Conservation (phyloP, 2,329 filamentous ascomycete genomes). For the Dryadomyces quercivorus region DNA sequence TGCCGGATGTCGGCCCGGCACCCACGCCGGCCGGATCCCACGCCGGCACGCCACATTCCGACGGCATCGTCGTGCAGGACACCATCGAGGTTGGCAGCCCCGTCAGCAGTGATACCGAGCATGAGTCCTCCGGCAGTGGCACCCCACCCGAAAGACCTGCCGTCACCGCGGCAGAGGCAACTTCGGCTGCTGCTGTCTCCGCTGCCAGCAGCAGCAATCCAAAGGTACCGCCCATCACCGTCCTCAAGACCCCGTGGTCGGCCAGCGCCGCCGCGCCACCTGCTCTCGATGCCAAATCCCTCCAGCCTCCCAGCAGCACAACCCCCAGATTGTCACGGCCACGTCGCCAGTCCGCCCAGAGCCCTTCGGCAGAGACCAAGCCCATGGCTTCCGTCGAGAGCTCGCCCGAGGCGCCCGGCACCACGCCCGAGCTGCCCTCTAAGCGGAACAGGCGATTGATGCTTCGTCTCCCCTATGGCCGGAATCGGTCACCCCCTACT, state of each 20-base stretch:
- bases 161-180: background rate
- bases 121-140: constrained; percentile 12
- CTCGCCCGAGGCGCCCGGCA: constrained; percentile 1
- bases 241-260: background rate
- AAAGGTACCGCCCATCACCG: background rate
- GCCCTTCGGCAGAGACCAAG: background rate
- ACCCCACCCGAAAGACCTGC: constrained; percentile 1
- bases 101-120: constrained; percentile 19
- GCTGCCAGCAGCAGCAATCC: background rate
- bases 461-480: constrained; percentile 6
- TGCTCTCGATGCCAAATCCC: background rate
- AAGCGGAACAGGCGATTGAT: constrained; percentile 5
- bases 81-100: constrained; percentile 41
- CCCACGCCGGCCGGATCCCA: background rate
- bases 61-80: constrained; percentile 41
- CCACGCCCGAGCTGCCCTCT: background rate
- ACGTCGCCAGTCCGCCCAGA: background rate
- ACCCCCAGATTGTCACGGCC: background rate
- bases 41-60: constrained; percentile 14
- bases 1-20: background rate
- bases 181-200: background rate
- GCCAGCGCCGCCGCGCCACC: background rate
- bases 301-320: background rate
- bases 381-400: background rate
- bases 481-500: constrained; percentile 7